Base-by-base conservation (phyloP, 345 rosid genomes). In the Leavenworthia alabamica region DNA sequence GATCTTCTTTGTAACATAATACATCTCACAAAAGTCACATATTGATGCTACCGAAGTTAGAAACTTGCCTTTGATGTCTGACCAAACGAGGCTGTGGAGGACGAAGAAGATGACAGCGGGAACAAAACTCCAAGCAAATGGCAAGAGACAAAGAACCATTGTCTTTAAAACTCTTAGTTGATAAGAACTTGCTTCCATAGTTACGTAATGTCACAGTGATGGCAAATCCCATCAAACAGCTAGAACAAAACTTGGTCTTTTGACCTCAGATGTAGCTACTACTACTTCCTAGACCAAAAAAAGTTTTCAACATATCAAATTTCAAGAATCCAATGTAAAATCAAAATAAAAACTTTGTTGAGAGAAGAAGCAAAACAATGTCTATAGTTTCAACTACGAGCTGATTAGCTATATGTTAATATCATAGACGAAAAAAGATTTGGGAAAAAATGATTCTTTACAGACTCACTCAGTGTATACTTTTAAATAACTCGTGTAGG, bases 201-300 rank as follows among this genome's bases (percentile, higher is more conserved):
- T 40, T 72, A 10, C 78, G 76, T 12, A 59, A 45, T 48, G 70
- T 37, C 61, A 55, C 54, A 8, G 73, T 27, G 41, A 75, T 62
- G 32, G 79, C 78, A 79, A 82, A 77, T 56, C 43, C 76, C 77
- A 50, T 43, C 70, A 39, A 50, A 62, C 56, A 62, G 70, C 64
- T 79, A 68, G 65, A 66, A 24, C 13, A 55, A 33, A 20, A 32
- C 16, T 23, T 48, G 71, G 61, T 64, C 75, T 50, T 20, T 49
- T 43, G 66, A 71, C 59, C 47, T n/a, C 56, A 58, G 22, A 58
- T 13, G 71, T 5, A 23, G 53, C 70, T 63, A 71, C 60, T 42
- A 46, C 70, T 63, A 71, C 60, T 42, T 49, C 75, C 70, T 71
- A 32, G 11, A 63, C 48, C 60, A 56, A 31, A 61, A 31, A 61